Conservation (phyloP, 2,329 filamentous ascomycete genomes). For the Aureobasidium musti region DNA sequence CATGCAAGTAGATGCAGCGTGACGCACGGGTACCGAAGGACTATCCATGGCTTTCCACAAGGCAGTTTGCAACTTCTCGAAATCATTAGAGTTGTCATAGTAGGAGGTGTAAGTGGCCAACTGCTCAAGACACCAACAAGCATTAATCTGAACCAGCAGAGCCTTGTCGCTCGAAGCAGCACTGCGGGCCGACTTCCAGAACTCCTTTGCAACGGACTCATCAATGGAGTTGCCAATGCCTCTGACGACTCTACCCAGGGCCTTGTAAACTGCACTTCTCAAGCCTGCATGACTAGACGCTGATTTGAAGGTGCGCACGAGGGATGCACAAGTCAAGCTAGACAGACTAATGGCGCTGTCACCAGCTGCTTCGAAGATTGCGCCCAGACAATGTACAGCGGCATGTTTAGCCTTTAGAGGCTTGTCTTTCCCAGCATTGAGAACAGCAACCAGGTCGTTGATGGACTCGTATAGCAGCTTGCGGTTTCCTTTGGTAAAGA, state of each 20-base stretch:
- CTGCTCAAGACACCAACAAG: slow-evolving; percentile 75
- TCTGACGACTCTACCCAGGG: slow-evolving; percentile 72
- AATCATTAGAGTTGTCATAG: slow-evolving; percentile 86
- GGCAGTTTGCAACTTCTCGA: slow-evolving; percentile 80
- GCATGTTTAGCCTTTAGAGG: slow-evolving; percentile 82
- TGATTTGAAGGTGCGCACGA: slow-evolving; percentile 78
- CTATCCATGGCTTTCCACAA: slow-evolving; percentile 88
- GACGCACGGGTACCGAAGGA: slow-evolving; percentile 70
- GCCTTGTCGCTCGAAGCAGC: slow-evolving; percentile 79
- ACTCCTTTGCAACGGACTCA: slow-evolving; percentile 79
- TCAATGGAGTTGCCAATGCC: slow-evolving; percentile 79
- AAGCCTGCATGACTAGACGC: slow-evolving; percentile 79
- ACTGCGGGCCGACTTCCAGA: slow-evolving; percentile 88
- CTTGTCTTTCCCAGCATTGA: slow-evolving; percentile 76
- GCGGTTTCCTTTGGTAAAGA: slow-evolving; percentile 82
- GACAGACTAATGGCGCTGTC: slow-evolving; percentile 89
- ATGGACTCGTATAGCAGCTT: slow-evolving; percentile 93
- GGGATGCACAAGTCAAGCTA: slow-evolving; percentile 67
- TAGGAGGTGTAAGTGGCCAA: slow-evolving; percentile 72
- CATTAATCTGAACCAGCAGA: slow-evolving; percentile 72
- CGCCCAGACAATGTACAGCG: slow-evolving; percentile 80
- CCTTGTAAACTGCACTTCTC: slow-evolving; percentile 73
- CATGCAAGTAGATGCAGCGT: slow-evolving; percentile 82
- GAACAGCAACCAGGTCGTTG: slow-evolving; percentile 76
- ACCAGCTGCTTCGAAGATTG: slow-evolving; percentile 87